phyloP scores from a whole-genome alignment of 2,329 filamentous ascomycete genomes.

The Aspergillus felis region DNA sequence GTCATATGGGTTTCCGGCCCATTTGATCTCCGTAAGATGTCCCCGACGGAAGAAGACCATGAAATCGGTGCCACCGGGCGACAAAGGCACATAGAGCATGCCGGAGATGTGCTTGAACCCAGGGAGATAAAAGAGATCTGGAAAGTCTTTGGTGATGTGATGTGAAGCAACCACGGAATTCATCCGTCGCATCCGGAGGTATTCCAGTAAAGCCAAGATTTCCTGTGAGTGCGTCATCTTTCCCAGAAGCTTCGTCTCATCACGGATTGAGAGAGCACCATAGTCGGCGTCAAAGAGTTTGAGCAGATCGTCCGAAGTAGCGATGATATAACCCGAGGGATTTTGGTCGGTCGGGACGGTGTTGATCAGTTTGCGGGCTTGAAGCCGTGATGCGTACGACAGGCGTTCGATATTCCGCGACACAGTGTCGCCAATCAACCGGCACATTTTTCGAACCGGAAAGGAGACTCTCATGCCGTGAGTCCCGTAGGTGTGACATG shows the following conservation, averaged over 20 bases:
- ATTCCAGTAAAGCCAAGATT: conserved; percentile 78
- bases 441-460: conserved; percentile 87
- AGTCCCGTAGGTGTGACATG: conserved; percentile 80
- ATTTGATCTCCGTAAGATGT: conserved; percentile 77
- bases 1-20: conserved; percentile 56
- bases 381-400: conserved; percentile 78
- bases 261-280: conserved; percentile 75
- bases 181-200: conserved; percentile 70
- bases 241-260: conserved; percentile 85
- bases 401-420: conserved; percentile 83
- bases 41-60: conserved; percentile 85
- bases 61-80: conserved; percentile 71
- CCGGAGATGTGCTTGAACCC: conserved; percentile 77
- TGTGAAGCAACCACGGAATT: conserved; percentile 74
- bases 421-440: conserved; percentile 78
- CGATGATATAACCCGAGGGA: conserved; percentile 84
- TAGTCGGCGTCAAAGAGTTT: conserved; percentile 85
- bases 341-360: conserved; percentile 78
- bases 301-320: conserved; percentile 79
- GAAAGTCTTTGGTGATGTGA: conserved; percentile 72
- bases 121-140: conserved; percentile 72
- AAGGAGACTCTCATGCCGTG: conserved; percentile 86
- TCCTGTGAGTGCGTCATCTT: conserved; percentile 73
- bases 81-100: conserved; percentile 75
- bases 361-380: conserved; percentile 84